Evolutionary conservation across 2,329 filamentous ascomycete species (phyloP).

Genomic region (Ceratocystis harringtonii): DNA sequence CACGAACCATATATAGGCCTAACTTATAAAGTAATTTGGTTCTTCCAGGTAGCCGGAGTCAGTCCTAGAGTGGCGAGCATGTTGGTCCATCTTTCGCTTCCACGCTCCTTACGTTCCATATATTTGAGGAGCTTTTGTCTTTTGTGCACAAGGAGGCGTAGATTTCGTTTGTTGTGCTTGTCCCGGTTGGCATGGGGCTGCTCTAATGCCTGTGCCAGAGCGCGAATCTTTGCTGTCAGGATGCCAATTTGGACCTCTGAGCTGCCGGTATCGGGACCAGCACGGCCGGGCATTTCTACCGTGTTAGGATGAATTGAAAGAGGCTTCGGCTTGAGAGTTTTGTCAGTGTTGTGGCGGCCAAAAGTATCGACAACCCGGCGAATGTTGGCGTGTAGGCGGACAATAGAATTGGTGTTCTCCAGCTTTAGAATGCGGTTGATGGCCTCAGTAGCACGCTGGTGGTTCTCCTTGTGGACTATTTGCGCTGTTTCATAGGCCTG

Average conservation of each 20-base stretch:
- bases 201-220: constrained; percentile 57
- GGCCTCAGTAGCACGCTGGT: constrained; percentile 57
- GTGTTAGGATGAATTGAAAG: constrained; percentile 30
- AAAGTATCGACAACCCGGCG: constrained; percentile 74
- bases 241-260: constrained; percentile 97
- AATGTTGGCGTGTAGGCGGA: constrained; percentile 68
- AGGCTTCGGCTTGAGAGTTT: constrained; percentile 46
- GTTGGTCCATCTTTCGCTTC: constrained; percentile 78
- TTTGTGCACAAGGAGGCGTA: constrained; percentile 72
- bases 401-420: constrained; percentile 60
- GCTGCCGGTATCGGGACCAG: constrained; percentile 86
- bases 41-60: constrained; percentile 77
- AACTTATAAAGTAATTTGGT: constrained; percentile 61
- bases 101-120: constrained; percentile 75
- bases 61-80: constrained; percentile 72
- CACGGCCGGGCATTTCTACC: constrained; percentile 37
- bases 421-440: constrained; percentile 66
- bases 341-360: constrained; percentile 80
- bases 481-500: constrained; percentile 23
- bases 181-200: constrained; percentile 59
- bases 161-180: constrained; percentile 84
- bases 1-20: background rate
- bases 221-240: constrained; percentile 81
- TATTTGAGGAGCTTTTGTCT: constrained; percentile 81
- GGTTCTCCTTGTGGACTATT: constrained; percentile 35